Evolutionary conservation across 1,284 basidiomycete genomes (phyloP), one percentile per base, ranked within the genome.

Genomic region (Trichosporon ovoides): DNA sequence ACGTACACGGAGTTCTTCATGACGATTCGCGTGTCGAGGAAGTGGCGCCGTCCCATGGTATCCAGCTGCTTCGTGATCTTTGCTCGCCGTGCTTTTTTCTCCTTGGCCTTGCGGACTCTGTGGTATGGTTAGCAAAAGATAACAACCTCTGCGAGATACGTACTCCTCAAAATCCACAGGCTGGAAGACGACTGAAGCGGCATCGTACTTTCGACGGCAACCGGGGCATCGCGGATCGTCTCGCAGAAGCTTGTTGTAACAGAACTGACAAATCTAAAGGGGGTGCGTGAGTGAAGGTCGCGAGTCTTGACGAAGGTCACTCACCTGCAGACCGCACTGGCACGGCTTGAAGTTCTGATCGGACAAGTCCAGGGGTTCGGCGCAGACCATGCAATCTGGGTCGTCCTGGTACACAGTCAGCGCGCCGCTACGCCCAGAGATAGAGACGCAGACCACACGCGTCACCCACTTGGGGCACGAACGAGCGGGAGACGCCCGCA

Each of bases 281-380:
- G 34, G 31, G 20, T 19, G 22, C 38, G 24, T 49, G 24, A 48
- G 33, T 38, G 61, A 61, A 56, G 66, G 63, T 63, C 51, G 38
- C 18, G 34, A 18, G 59, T 57, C 35, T 54, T 38, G 16, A 14
- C 56, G 35, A 33, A 19, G 16, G 2, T 16, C 55, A 71, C 80
- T 70, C 74, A 90, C 94, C 83, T 97, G 94, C 80, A 98, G 96
- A 66, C 96, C 96, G 79, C 96, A 99, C 56, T 94, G 87, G 78
- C 96, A 99, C 18, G 96, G 96, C 81, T 95, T 96, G 82, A 99
- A 99, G 82, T 97, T 96, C 74, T 97, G 85, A 83, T 99, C 96
- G 40, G 93, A 94, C 64, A 98, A 85, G 79, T 98, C 96, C 85
- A 99, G 93, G 79, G 97, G 94, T 75, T 98, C 96, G 58, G 98